Evolutionary conservation across 2,329 filamentous ascomycete species (phyloP), one percentile per base, ranked within the genome.

Genomic region (Fusarium stilboides): DNA sequence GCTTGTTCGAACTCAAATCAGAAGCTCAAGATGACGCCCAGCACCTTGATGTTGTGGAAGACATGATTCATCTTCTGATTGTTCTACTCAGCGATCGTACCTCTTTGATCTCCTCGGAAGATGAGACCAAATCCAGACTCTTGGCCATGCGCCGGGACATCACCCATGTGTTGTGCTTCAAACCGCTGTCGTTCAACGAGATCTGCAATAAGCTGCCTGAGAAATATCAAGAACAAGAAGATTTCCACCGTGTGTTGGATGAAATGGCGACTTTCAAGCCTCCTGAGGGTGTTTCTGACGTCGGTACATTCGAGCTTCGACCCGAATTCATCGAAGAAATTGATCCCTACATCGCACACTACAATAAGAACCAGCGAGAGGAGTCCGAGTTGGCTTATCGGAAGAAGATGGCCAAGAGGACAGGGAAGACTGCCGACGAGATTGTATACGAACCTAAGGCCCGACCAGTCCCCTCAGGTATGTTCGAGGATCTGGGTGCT

Each of bases 311-410:
- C 75, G 94, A 98, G 78, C 84, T 99, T 52, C 96, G 94, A 76
- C 89, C 92, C 6, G 89, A 97, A 64, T 96, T 91, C 73, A 87
- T 98, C 39, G 92, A 95, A 71, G 88, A 97, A 46, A 89, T 99
- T 51, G 97, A 99, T 77, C 96, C 97, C 1, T 99, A 98, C 78
- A 96, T 94, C 75, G 92, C 94, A 8, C 94, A 98, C 76, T 99
- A 97, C 79, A 97, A 91, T 75, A 97, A 97, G 77, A 99, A 99
- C 75, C 95, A 98, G 78, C 89, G 96, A 51, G 96, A 99, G 76
- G 96, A 99, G 78, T 94, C 95, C 0, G 96, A 99, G 79, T 90
- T 88, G 71, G 92, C 94, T 5, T 98, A 96, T 82, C 94, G 92
- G 73, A 91, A 92, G 75, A 92, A 93, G 84, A 90, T 96, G 84